Percentiles rank a stretch among this genome's conserved stretches.
Evolutionary conservation across 345 rosid species (phyloP).

Genomic region (Ailanthus altissimus): DNA sequence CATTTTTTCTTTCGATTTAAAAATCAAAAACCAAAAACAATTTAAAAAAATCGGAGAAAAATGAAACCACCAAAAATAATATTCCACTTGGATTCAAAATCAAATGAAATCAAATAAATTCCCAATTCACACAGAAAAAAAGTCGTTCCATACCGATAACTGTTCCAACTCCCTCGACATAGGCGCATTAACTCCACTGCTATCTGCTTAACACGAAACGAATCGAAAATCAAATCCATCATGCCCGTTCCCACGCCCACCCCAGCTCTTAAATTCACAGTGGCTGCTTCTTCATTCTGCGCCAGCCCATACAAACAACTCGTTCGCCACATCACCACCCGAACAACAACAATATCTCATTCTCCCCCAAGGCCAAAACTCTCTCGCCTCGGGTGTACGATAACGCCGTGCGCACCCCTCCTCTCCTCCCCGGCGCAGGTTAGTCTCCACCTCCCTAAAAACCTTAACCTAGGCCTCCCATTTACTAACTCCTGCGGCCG

Average conservation of each 20-base stretch:
- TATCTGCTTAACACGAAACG: background rate
- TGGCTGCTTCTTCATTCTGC: constrained; percentile 28
- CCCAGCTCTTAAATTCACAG: constrained; percentile 25
- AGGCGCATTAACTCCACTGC: background rate
- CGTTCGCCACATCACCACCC: constrained; percentile 33
- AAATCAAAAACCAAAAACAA: too few relatives aligned
- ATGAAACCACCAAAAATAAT: too few relatives aligned
- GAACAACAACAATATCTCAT: background rate
- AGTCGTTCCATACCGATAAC: too few relatives aligned
- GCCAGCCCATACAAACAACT: constrained; percentile 24
- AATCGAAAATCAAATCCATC: background rate
- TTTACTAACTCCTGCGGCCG: constrained; percentile 21
- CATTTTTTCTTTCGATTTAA: too few relatives aligned
- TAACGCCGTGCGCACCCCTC: constrained; percentile 26
- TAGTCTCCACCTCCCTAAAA: constrained; percentile 19
- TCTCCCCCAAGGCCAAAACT: background rate
- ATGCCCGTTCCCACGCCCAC: constrained; percentile 11
- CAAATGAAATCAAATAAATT: too few relatives aligned
- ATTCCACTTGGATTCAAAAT: too few relatives aligned
- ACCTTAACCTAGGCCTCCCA: background rate
- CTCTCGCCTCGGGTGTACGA: constrained; percentile 33
- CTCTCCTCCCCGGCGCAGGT: constrained; percentile 33
- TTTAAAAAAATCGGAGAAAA: too few relatives aligned
- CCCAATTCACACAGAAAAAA: too few relatives aligned
- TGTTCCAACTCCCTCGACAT: too few relatives aligned